These are phyloP conservation scores for Candolleomyces aberdarensis DNA, from an alignment of 768 basidiomycete genomes.

Conservation along the genomic window DNA sequence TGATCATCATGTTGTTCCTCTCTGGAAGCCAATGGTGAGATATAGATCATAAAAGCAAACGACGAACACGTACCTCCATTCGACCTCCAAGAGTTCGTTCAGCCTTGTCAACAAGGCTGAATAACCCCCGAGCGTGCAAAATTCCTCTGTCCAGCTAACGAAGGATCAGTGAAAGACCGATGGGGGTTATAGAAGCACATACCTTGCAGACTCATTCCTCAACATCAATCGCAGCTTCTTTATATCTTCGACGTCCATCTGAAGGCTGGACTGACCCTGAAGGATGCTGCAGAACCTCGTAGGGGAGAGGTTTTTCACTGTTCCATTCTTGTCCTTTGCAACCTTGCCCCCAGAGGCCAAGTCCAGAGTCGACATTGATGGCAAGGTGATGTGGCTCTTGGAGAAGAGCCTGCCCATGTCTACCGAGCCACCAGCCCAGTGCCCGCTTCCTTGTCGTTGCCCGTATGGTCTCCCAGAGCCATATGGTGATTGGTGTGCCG, in stretches of 20 bases:
- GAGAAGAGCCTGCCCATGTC: slow-evolving; percentile 53
- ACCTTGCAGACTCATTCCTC: slow-evolving; percentile 90
- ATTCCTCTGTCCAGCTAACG: slow-evolving; percentile 84
- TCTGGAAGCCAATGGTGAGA: slow-evolving; percentile 34
- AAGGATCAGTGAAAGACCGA: not conserved
- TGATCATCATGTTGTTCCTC: slow-evolving; percentile 99
- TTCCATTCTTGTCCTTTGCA: slow-evolving; percentile 49
- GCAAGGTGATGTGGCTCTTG: slow-evolving; percentile 40
- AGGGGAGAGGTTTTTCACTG: slow-evolving; percentile 55
- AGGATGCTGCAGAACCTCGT: slow-evolving; percentile 67
- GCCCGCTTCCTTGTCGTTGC: slow-evolving; percentile 41
- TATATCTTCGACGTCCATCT: slow-evolving; percentile 81
- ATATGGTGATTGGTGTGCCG: slow-evolving; percentile 39
- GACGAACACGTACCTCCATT: slow-evolving; percentile 82
- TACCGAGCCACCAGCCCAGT: slow-evolving; percentile 60
- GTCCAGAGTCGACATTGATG: slow-evolving; percentile 42
- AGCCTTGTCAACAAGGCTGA: slow-evolving; percentile 76
- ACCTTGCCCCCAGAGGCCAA: slow-evolving; percentile 33
- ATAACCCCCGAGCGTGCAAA: slow-evolving; percentile 83
- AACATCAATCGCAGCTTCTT: slow-evolving; percentile 87
- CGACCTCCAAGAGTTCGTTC: slow-evolving; percentile 89
- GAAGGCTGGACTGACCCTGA: slow-evolving; percentile 60
- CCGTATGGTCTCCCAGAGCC: slow-evolving; percentile 23
- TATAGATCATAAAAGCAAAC: not conserved
- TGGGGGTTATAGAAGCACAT: slow-evolving; percentile 13